Percentiles rank a stretch among this genome's conserved stretches.
Conservation (phyloP, 2,329 filamentous ascomycete species). For the Aaosphaeria pasadenensis region DNA sequence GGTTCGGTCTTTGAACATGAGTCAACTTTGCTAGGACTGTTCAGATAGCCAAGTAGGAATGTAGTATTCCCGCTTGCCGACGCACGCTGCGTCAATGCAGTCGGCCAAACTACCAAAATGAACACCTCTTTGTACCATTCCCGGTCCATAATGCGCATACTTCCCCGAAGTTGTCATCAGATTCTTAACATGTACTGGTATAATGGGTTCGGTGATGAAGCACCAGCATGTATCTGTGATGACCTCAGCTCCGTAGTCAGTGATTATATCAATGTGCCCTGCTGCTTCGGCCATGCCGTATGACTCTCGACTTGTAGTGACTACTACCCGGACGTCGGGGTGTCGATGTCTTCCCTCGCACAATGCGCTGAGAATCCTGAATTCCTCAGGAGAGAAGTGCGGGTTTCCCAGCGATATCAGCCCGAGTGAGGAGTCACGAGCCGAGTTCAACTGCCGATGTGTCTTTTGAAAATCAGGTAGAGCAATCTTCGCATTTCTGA, state of each 20-base stretch:
- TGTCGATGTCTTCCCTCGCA: constrained; percentile 21
- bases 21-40: no score
- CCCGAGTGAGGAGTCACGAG: constrained; percentile 19
- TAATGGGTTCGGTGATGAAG: constrained; percentile 43
- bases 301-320: constrained; percentile 13
- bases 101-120: constrained; percentile 19
- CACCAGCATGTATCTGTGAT: constrained; percentile 51
- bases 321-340: constrained; percentile 1
- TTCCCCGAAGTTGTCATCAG: constrained; percentile 49
- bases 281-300: constrained; percentile 18
- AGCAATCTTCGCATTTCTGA: neutral
- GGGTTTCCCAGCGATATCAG: constrained; percentile 47
- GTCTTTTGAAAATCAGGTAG: neutral
- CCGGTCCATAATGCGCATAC: constrained; percentile 44
- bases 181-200: constrained; percentile 19
- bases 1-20: no score
- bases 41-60: neutral
- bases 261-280: constrained; percentile 27
- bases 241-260: constrained; percentile 38
- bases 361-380: constrained; percentile 29
- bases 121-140: constrained; percentile 15
- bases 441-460: neutral
- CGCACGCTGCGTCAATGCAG: constrained; percentile 18
- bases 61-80: neutral
- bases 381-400: constrained; percentile 42